phyloP scores from a whole-genome alignment of 31 red algal genomes.

The Bonnemaisonia californica region DNA sequence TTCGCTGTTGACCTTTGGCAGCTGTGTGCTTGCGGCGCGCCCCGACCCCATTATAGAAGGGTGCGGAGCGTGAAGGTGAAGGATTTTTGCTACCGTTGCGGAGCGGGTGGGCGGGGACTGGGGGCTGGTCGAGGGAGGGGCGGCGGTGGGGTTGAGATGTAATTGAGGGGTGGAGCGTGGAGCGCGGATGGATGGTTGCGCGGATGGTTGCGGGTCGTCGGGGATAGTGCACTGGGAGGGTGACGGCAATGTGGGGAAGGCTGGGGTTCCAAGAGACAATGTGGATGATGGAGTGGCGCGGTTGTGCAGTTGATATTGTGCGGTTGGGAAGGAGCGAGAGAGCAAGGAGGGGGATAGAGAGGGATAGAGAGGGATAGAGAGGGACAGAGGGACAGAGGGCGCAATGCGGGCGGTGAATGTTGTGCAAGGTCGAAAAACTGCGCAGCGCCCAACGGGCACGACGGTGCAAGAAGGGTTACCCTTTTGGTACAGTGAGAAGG shows the following conservation, averaged over 20 bases:
- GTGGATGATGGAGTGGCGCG: background rate
- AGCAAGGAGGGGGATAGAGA: background rate
- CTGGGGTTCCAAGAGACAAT: background rate
- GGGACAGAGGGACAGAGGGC: too few species aligned
- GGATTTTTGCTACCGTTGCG: too few species aligned
- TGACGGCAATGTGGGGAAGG: background rate
- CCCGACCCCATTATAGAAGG: slow-evolving; percentile 34
- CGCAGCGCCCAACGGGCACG: background rate
- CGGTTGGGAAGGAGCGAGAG: background rate
- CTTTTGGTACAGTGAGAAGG: too few species aligned
- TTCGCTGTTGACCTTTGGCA: slow-evolving; percentile 60
- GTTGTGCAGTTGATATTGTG: background rate
- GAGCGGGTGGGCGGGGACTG: slow-evolving; percentile 1
- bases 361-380: background rate
- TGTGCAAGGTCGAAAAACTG: too few species aligned
- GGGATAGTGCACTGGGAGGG: background rate
- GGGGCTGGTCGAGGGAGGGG: background rate
- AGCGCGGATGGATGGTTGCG: background rate
- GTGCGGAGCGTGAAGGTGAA: too few species aligned
- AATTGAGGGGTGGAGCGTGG: background rate
- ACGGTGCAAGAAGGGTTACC: too few species aligned
- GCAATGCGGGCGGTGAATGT: too few species aligned
- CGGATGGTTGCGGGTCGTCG: background rate
- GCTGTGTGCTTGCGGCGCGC: slow-evolving; percentile 15
- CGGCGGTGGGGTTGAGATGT: background rate